A percentile compares a stretch with the other conserved stretches of the same genome.
These are phyloP conservation scores for Leccinum sublutescens DNA, from an alignment of 768 basidiomycete genomes.

Conservation along the genomic window DNA sequence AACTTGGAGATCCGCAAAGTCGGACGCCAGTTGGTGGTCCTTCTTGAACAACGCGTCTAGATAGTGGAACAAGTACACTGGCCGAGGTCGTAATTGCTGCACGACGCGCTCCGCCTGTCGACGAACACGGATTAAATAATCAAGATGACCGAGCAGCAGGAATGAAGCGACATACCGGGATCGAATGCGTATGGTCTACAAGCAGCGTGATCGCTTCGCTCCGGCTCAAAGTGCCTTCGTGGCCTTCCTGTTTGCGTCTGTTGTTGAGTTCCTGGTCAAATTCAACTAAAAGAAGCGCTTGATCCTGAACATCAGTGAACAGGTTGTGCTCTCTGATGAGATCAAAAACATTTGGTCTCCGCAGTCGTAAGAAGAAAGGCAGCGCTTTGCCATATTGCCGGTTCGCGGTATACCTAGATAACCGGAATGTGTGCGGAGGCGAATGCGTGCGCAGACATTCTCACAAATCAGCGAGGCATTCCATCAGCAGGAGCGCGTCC, in stretches of 20 bases:
- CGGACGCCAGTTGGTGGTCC: conserved; percentile 75
- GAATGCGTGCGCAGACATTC: conserved; percentile 16
- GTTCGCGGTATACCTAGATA: conserved; percentile 73
- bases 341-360: conserved; percentile 88
- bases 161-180: conserved; percentile 61
- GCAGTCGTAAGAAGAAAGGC: conserved; percentile 83
- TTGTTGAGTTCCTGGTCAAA: conserved; percentile 88
- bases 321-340: conserved; percentile 92
- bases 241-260: conserved; percentile 45
- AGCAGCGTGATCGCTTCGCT: conserved; percentile 84
- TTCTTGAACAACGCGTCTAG: conserved; percentile 87
- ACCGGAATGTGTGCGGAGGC: not conserved
- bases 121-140: not conserved
- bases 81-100: conserved; percentile 72
- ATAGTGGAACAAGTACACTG: conserved; percentile 88
- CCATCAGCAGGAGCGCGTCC: conserved; percentile 74
- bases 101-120: conserved; percentile 82
- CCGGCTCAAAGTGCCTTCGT: conserved; percentile 40
- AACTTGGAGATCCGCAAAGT: conserved; percentile 87
- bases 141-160: not conserved
- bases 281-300: conserved; percentile 87
- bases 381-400: conserved; percentile 94
- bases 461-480: conserved; percentile 89
- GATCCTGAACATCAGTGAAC: conserved; percentile 93
- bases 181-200: conserved; percentile 94